Base-by-base conservation (phyloP, 176 grass and related monocot species). In the Dactylis glomerata region DNA sequence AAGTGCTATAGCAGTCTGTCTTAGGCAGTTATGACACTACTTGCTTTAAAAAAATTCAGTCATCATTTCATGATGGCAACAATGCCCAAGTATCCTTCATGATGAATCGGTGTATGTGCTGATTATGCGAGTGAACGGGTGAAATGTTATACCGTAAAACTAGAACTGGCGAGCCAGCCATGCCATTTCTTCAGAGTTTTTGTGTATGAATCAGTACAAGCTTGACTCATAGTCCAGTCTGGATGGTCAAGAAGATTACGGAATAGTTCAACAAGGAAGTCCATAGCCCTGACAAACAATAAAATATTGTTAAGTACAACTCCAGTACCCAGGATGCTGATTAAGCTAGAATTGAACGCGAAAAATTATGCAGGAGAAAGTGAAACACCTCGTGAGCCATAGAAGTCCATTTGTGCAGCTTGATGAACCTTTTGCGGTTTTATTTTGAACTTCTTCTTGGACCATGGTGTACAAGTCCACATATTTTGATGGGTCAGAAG, bases 181-280 rank as follows among this genome's bases (percentile, higher is more conserved):
- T 98, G 95, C 87, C 88, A 98, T 82, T 98, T 98, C 83, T 98
- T 98, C 70, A 98, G 67, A 68, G 95, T 98, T 87, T 98, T 98
- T 80, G 84, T 44, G 79, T 98, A 98, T 62, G 95, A 93, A 88
- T 95, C 89, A 42, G 91, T 98, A 85, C 95, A 95, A 67, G 87
- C 91, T 87, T 98, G 89, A 61, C 87, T 88, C 92, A 98, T 98
- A 71, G 77, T 71, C 95, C 95, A 98, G 79, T 92, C 92, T 24
- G 76, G 79, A 88, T 98, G 92, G 65, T 91, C 91, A 78, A 95
- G 87, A n/a, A 98, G 83, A 83, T 93, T 95, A 50, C 88, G 89
- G 81, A 98, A 98, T 51, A 98, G 65, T 73, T 90, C 95, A 74
- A 98, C 92, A 88, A 98, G 86, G 85, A 93, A 98, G 80, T 98